phyloP scores from a whole-genome alignment of 73 alveolate species.

The Blepharisma stoltei region DNA sequence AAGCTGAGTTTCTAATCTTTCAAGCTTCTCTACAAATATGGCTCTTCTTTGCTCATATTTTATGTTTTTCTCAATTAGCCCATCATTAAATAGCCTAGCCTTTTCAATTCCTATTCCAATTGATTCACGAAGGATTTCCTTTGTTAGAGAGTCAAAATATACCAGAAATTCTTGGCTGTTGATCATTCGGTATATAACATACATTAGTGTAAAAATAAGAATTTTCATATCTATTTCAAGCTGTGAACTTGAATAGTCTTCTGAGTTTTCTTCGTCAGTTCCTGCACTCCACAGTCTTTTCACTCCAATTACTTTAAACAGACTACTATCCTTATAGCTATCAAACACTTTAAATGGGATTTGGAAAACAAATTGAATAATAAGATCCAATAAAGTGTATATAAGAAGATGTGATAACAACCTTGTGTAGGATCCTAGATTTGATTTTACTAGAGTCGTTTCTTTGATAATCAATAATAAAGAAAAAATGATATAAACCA shows the following conservation, averaged over 20 bases:
- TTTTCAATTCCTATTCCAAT: background rate
- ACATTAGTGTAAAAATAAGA: background rate
- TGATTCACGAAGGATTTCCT: background rate
- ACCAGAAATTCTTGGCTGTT: background rate
- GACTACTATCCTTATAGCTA: conserved; percentile 4
- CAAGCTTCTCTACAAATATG: background rate
- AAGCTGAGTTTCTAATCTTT: background rate
- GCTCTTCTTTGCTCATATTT: background rate
- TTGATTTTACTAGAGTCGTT: no score
- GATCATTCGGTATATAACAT: conserved; percentile 16
- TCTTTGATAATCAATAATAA: no score
- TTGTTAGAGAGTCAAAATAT: background rate
- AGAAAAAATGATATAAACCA: no score
- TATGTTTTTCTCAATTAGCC: background rate
- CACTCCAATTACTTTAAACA: conserved; percentile 8
- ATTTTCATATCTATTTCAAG: background rate
- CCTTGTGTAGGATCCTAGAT: no score
- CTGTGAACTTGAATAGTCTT: background rate
- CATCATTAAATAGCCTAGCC: background rate
- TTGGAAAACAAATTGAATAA: background rate
- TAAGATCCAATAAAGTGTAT: background rate
- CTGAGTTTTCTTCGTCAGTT: background rate
- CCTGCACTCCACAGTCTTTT: conserved; percentile 27
- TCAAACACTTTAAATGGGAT: background rate
- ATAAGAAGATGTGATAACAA: no score